Evolutionary conservation across 2,329 filamentous ascomycete species (phyloP), one percentile per base, ranked within the genome.

Genomic region (Thielaviopsis populi): DNA sequence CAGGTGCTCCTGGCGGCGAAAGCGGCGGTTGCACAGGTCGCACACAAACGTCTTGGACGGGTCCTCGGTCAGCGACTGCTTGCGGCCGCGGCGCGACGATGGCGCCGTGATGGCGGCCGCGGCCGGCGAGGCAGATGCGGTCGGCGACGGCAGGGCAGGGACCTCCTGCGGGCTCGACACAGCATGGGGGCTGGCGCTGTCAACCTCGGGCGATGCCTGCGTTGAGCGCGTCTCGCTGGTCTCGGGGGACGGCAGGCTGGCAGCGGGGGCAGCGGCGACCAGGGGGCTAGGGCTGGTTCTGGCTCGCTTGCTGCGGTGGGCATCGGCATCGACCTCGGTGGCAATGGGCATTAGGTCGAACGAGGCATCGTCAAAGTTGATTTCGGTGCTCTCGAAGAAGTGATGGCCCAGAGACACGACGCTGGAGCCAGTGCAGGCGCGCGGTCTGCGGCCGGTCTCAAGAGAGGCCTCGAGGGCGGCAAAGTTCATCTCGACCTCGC

Each of bases 1-100:
- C 66, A 99, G 84, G 73, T 99, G 94, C 76, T 99, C 94, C 77
- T 99, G 94, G 67, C 94, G 89, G 67, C 94, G 88, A 87, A 99
- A 99, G 67, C 94, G 89, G 68, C 94, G 91, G 71, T 90, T 92
- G 85, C 94, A 99, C 24, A 96, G 83, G 64, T 91, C 91, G 78
- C 94, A 99, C 66, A 96, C 89, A 68, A 97, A 99, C 0, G 91
- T 96, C 85, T 99, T 99, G 71, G 90, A 95, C 1, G 94, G 94
- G 71, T 99, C 94, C 72, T 97, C 94, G 4, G 94, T 97, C 70
- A 97, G 77, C 0, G 94, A 97, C 78, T 99, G 94, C 85, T 99
- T 99, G 75, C 94, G 91, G 66, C 94, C 94, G 66, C 94, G 91
- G 68, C 94, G 91, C 76, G 89, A 95, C 69, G 88, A 83, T 10